phyloP scores from a whole-genome alignment of 345 rosid species.

The Ricinus communis region DNA sequence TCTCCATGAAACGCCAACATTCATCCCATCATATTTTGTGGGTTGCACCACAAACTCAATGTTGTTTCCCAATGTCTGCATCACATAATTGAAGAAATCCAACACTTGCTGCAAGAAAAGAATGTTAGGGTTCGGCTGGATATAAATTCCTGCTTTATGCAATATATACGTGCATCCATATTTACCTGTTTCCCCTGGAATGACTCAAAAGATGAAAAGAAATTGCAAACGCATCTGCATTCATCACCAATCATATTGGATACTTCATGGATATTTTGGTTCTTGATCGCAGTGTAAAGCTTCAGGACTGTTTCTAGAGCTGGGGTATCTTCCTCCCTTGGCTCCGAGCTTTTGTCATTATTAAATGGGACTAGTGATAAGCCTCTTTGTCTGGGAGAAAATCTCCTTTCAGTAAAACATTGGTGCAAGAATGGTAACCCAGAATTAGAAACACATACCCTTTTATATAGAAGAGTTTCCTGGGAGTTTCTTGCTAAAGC shows the following conservation, averaged over 20 bases:
- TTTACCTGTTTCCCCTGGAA: constrained; percentile 76
- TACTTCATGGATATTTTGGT: constrained; percentile 40
- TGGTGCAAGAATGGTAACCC: not conserved
- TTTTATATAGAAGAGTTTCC: too few relatives aligned
- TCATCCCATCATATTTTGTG: constrained; percentile 62
- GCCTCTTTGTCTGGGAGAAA: constrained; percentile 6
- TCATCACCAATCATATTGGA: constrained; percentile 70
- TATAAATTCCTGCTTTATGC: too few relatives aligned
- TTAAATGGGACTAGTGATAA: constrained; percentile 20
- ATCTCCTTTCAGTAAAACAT: constrained; percentile 8
- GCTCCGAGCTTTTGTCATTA: constrained; percentile 15
- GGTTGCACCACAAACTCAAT: constrained; percentile 57
- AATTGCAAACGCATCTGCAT: constrained; percentile 63
- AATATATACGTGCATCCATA: too few relatives aligned
- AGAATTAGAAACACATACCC: too few relatives aligned
- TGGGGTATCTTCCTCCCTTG: constrained; percentile 30
- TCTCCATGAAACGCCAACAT: constrained; percentile 63
- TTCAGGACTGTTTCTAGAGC: constrained; percentile 62
- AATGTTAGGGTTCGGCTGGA: not conserved
- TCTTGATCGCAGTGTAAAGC: constrained; percentile 53
- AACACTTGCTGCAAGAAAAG: constrained; percentile 60
- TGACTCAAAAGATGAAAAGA: constrained; percentile 44
- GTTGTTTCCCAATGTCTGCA: constrained; percentile 48
- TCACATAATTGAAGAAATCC: constrained; percentile 56
- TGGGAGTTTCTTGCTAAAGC: too few relatives aligned